Evolutionary conservation across 805 yeast genomes (phyloP).

Genomic region (Pichia thaimueangensis): DNA sequence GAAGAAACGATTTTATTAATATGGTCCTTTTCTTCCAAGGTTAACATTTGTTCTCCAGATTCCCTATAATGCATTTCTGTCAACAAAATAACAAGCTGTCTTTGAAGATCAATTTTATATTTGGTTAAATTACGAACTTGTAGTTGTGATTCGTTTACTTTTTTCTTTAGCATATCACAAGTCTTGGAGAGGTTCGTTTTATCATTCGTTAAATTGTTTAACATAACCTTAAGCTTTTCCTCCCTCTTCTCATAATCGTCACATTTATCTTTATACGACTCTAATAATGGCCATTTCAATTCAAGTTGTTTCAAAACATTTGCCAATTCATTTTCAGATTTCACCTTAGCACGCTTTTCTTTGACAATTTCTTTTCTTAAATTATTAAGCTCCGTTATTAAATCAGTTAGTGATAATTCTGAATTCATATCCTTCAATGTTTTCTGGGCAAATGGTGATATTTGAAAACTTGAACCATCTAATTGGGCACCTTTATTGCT

Average conservation of each 20-base stretch:
- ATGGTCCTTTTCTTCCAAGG: constrained; percentile 57
- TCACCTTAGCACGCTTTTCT: constrained; percentile 66
- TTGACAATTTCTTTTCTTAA: constrained; percentile 59
- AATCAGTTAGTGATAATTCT: constrained; percentile 58
- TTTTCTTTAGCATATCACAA: constrained; percentile 23
- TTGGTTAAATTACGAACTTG: constrained; percentile 45
- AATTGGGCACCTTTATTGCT: constrained; percentile 11
- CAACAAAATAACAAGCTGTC: constrained; percentile 72
- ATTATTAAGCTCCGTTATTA: constrained; percentile 57
- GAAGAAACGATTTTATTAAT: constrained; percentile 47
- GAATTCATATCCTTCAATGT: constrained; percentile 35
- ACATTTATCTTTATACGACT: constrained; percentile 57
- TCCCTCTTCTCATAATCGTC: constrained; percentile 49
- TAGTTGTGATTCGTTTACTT: constrained; percentile 36
- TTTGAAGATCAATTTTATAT: constrained; percentile 66
- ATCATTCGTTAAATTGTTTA: constrained; percentile 50
- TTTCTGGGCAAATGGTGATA: constrained; percentile 43
- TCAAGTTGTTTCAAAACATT: constrained; percentile 71
- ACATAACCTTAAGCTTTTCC: constrained; percentile 44
- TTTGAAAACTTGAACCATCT: constrained; percentile 13
- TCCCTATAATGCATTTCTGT: constrained; percentile 57
- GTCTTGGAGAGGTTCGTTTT: constrained; percentile 18
- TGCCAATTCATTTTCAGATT: constrained; percentile 65
- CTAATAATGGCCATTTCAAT: constrained; percentile 67
- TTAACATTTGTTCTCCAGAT: constrained; percentile 53